Percentiles rank a stretch among this genome's conserved stretches.
phyloP scores from a whole-genome alignment of 148 eudicot genomes.

The Cornus florida region DNA sequence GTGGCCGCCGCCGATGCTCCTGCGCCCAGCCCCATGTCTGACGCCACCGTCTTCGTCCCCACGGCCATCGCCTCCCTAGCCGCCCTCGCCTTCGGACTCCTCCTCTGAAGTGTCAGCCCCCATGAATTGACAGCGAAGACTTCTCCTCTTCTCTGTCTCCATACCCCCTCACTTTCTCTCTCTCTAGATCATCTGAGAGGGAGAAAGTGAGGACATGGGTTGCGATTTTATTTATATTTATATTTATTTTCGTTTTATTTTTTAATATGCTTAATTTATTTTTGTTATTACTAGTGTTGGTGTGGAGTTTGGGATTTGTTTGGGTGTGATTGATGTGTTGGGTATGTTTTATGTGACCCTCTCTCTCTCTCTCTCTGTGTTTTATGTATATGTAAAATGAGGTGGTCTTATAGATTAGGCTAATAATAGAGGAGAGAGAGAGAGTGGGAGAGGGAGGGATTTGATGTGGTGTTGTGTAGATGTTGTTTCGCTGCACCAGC shows the following conservation, averaged over 20 bases:
- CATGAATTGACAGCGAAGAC: not conserved
- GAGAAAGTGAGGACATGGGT: not conserved
- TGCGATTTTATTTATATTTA: not conserved
- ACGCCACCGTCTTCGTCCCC: constrained; percentile 33
- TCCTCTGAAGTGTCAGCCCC: constrained; percentile 14
- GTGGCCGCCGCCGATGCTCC: constrained; percentile 40
- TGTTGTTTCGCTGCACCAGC: not conserved
- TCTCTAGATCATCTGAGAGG: not conserved
- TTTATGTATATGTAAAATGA: too few relatives aligned
- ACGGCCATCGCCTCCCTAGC: constrained; percentile 33
- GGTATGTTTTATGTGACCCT: too few relatives aligned
- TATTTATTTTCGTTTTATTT: not conserved
- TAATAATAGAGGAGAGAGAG: too few relatives aligned
- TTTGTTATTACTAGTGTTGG: not conserved
- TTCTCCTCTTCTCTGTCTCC: not conserved
- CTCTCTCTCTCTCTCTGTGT: too few relatives aligned
- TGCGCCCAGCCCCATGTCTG: constrained; percentile 32
- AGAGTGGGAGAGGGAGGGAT: too few relatives aligned
- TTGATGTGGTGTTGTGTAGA: not conserved
- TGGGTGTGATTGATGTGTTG: not conserved
- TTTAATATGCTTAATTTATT: not conserved
- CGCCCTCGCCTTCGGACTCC: constrained; percentile 31
- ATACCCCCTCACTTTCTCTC: not conserved
- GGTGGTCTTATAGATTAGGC: not conserved
- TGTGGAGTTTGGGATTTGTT: not conserved